Evolutionary conservation across 2,329 filamentous ascomycete genomes (phyloP).

Genomic region (Podosphaera aphanis): DNA sequence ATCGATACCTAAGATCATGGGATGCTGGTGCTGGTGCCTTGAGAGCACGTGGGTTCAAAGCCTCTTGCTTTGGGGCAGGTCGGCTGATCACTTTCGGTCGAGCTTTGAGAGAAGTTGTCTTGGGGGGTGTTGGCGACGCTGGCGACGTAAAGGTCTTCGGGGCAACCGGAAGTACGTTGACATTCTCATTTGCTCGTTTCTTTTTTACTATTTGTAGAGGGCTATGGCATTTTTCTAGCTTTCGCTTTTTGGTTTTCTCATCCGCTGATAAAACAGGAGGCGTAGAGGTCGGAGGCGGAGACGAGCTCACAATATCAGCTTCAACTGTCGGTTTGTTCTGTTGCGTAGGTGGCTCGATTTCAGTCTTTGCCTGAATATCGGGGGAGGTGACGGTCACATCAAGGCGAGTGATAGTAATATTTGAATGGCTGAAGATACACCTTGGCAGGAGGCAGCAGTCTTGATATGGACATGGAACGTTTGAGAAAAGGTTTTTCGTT

Average conservation of each 20-base stretch:
- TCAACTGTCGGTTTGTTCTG: too few species aligned
- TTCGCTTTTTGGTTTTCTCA: not conserved
- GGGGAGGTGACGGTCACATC: not conserved
- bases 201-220: conserved; percentile 1
- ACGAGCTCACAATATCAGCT: not conserved
- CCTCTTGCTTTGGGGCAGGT: conserved; percentile 20
- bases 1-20: conserved; percentile 30
- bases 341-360: not conserved
- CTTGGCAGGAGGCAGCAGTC: conserved; percentile 14
- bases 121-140: not conserved
- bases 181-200: conserved; percentile 5
- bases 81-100: not conserved
- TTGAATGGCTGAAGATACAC: conserved; percentile 15
- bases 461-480: conserved; percentile 13
- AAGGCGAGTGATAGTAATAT: not conserved
- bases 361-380: not conserved
- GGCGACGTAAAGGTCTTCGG: not conserved
- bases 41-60: conserved; percentile 44
- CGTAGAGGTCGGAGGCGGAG: not conserved
- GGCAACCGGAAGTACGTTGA: not conserved
- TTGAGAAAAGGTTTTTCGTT: conserved; percentile 14
- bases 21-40: conserved; percentile 30
- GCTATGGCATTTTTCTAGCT: not conserved
- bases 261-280: not conserved
- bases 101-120: not conserved